These are phyloP conservation scores for Lactuca sativa DNA, from an alignment of 129 eudicot genomes.

Conservation along the genomic window DNA sequence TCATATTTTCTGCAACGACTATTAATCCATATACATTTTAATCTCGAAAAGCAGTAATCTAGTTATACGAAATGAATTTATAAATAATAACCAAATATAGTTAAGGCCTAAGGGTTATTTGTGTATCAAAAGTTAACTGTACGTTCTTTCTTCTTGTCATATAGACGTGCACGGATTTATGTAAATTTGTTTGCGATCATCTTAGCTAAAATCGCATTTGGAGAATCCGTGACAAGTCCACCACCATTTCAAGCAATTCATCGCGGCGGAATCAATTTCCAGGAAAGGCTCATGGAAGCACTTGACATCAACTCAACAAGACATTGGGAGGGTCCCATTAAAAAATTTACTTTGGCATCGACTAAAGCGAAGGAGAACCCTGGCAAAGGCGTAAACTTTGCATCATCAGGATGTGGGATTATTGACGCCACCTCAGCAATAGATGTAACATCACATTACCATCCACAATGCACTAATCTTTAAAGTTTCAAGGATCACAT, in stretches of 20 bases:
- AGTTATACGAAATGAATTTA: too few relatives aligned
- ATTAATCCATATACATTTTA: too few relatives aligned
- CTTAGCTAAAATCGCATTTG: slow-evolving; percentile 30
- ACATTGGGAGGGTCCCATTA: slow-evolving; percentile 21
- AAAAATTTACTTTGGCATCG: neutral
- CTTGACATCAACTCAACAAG: slow-evolving; percentile 6
- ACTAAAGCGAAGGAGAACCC: slow-evolving; percentile 18
- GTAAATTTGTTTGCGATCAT: slow-evolving; percentile 1
- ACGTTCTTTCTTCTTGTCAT: neutral
- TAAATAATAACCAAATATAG: too few relatives aligned
- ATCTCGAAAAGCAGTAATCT: too few relatives aligned
- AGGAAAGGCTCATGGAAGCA: slow-evolving; percentile 12
- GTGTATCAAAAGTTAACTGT: neutral
- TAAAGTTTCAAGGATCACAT: too few relatives aligned
- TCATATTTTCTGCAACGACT: too few relatives aligned
- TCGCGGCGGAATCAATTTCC: neutral
- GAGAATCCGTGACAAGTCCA: slow-evolving; percentile 31
- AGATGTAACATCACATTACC: slow-evolving; percentile 17
- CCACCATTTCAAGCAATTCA: slow-evolving; percentile 29
- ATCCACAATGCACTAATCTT: too few relatives aligned
- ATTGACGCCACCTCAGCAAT: slow-evolving; percentile 20
- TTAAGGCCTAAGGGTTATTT: neutral
- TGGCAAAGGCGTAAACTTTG: slow-evolving; percentile 29
- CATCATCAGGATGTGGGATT: slow-evolving; percentile 26
- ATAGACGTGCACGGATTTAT: neutral